A percentile compares a stretch with the other conserved stretches of the same genome.
Evolutionary conservation across 2,329 filamentous ascomycete species (phyloP).

Genomic region (Fusarium multiceps): DNA sequence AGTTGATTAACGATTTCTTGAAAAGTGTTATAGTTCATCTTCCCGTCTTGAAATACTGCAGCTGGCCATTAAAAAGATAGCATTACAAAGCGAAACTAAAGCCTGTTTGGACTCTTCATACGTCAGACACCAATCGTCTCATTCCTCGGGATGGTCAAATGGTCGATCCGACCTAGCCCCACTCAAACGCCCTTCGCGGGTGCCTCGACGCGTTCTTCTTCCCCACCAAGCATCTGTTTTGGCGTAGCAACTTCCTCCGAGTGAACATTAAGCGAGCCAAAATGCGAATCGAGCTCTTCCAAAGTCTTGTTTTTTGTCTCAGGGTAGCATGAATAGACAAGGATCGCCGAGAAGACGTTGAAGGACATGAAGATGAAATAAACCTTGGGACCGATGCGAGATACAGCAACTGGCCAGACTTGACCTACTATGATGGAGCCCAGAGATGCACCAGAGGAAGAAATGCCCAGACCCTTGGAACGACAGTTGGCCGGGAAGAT

Average conservation of each 20-base stretch:
- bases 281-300: conserved; percentile 22
- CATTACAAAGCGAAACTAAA: too few relatives aligned
- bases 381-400: conserved; percentile 4
- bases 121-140: neutral
- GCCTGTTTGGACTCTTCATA: neutral
- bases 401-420: conserved; percentile 16
- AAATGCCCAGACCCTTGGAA: conserved; percentile 19
- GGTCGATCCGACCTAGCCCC: neutral
- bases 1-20: too few relatives aligned
- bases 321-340: conserved; percentile 20
- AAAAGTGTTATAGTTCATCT: too few relatives aligned
- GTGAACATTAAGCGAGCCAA: conserved; percentile 18
- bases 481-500: conserved; percentile 26
- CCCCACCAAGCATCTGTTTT: conserved; percentile 19
- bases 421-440: conserved; percentile 22
- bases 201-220: conserved; percentile 4
- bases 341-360: conserved; percentile 10
- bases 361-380: conserved; percentile 26
- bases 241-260: conserved; percentile 20
- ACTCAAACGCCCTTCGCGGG: neutral
- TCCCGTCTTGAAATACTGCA: too few relatives aligned
- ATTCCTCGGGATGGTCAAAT: neutral
- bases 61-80: neutral
- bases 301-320: conserved; percentile 21
- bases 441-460: conserved; percentile 12